Evolutionary conservation across 345 rosid species (phyloP).

Genomic region (Diplotaxis tenuifolia): DNA sequence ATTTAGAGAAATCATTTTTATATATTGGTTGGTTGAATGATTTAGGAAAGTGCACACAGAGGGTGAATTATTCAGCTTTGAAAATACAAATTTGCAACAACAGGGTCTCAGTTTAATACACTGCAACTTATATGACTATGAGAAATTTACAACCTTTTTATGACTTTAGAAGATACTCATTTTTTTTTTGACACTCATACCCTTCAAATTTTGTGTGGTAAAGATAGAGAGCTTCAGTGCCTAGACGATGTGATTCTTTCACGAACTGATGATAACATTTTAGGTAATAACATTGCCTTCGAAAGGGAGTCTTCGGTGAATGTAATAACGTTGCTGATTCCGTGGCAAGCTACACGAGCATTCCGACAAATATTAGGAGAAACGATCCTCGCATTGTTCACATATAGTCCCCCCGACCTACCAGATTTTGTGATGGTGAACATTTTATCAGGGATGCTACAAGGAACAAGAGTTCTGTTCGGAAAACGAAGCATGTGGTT

Average conservation of each 20-base stretch:
- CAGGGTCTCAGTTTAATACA: neutral
- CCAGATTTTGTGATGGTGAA: slow-evolving; percentile 35
- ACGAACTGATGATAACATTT: slow-evolving; percentile 17
- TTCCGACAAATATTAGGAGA: slow-evolving; percentile 37
- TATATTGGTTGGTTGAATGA: neutral
- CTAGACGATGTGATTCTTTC: slow-evolving; percentile 5
- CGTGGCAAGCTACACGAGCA: slow-evolving; percentile 38
- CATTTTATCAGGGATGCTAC: slow-evolving; percentile 31
- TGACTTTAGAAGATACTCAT: neutral
- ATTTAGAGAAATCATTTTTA: neutral
- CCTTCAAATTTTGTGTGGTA: neutral
- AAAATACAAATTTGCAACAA: slow-evolving; percentile 9
- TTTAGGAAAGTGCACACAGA: neutral
- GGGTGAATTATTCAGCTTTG: neutral
- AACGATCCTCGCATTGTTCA: slow-evolving; percentile 38
- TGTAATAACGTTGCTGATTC: slow-evolving; percentile 30
- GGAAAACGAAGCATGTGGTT: slow-evolving; percentile 42
- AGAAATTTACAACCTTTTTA: slow-evolving; percentile 2
- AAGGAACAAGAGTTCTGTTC: slow-evolving; percentile 36
- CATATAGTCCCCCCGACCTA: slow-evolving; percentile 34
- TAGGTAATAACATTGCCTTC: neutral
- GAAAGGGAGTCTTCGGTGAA: neutral
- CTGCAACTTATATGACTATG: neutral
- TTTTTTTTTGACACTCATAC: too few relatives aligned
- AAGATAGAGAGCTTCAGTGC: slow-evolving; percentile 17